Evolutionary conservation across 2,329 filamentous ascomycete genomes (phyloP), one percentile per base, ranked within the genome.

Genomic region (Cladosporium sp.): DNA sequence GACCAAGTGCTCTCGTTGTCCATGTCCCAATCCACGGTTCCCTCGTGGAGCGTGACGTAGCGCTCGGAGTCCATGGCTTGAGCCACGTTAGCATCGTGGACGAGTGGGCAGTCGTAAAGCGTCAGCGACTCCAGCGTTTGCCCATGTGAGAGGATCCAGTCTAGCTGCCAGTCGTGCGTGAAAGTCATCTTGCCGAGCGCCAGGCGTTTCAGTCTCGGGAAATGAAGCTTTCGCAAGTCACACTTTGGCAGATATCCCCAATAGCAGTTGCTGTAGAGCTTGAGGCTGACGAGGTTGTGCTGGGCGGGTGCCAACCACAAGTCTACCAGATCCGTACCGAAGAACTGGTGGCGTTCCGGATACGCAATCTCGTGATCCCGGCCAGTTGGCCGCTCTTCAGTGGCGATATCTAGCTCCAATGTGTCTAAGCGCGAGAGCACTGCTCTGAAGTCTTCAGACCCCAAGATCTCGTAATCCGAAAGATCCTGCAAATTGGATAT

Each of bases 121-220:
- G 80, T 76, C 0, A 84, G 69, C 48, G 79, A 75, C 16, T 77
- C 67, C 0, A 84, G 72, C 0, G 80, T 81, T 0, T 66, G 14
- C 5, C 70, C 74, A 3, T 84, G 73, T 0, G 75, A 76, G 0
- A 79, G 65, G 4, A 85, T 77, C 81, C 82, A 84, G 11, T 80
- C 78, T 0, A 83, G 69, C 62, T 84, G 82, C 74, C 77, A 79
- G 23, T 82, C 76, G 36, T 82, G 76, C 5, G 75, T 75, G 57
- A 85, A 82, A 3, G 76, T 74, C 23, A 77, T 80, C 1, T 77
- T 78, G 0, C 80, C 79, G 0, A 85, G 67, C 0, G 76, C 72
- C 0, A 84, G 74, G 0, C 77, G 73, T 34, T 75, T 75, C 5
- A 84, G 76, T 0, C 74, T 70, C 0, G 80, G 79, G 32, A 83